These are phyloP conservation scores for Crithidia sp. DNA, from an alignment of 208 protist genomes.

Conservation along the genomic window DNA sequence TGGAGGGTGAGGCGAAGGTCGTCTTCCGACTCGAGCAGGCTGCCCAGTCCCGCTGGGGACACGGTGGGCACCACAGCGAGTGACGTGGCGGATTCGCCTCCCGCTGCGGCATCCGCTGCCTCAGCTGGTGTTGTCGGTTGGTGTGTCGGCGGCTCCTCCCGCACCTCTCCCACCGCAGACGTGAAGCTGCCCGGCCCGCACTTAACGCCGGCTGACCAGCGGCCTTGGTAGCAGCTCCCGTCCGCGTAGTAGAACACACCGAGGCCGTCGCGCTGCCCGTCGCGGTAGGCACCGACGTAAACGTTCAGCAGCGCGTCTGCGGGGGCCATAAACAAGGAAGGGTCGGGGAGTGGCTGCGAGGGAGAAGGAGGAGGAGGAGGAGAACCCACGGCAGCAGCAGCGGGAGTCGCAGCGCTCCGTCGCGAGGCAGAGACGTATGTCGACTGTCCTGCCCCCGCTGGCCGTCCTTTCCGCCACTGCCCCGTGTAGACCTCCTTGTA, in stretches of 20 bases:
- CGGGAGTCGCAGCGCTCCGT: no score
- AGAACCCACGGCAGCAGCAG: no score
- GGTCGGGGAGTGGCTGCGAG: conserved; percentile 11
- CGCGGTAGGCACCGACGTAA: conserved; percentile 65
- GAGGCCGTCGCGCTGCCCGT: conserved; percentile 69
- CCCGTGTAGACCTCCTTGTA: conserved; percentile 84
- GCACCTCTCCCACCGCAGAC: conserved; percentile 54
- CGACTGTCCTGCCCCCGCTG: conserved; percentile 75
- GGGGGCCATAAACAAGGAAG: conserved; percentile 47
- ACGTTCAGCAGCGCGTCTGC: conserved; percentile 65
- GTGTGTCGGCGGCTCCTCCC: not conserved
- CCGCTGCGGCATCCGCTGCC: conserved; percentile 20
- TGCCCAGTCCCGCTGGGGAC: conserved; percentile 22
- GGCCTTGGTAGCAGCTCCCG: conserved; percentile 84
- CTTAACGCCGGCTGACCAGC: conserved; percentile 71
- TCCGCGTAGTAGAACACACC: conserved; percentile 90
- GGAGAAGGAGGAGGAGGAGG: not conserved
- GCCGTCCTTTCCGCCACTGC: conserved; percentile 63
- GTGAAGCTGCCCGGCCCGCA: conserved; percentile 64
- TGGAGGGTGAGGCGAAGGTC: conserved; percentile 20
- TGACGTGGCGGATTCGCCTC: conserved; percentile 2
- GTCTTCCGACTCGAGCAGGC: conserved; percentile 42
- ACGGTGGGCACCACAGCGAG: conserved; percentile 26
- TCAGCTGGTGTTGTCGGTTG: not conserved
- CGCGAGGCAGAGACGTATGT: conserved; percentile 46